These are phyloP conservation scores for Dryas integrifolia DNA, from an alignment of 331 rosid species.

Conservation along the genomic window DNA sequence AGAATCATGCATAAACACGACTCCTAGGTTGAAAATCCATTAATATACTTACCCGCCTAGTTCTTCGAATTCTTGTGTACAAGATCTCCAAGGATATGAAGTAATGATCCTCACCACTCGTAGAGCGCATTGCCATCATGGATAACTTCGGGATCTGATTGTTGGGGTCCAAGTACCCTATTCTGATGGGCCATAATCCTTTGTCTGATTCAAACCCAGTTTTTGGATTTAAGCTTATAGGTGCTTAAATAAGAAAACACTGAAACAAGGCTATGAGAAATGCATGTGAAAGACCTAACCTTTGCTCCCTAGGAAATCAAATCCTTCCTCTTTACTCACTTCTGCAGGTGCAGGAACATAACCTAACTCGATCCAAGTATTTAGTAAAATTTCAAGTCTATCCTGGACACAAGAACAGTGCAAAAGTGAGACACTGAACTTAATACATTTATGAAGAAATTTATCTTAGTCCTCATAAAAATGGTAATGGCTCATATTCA, in stretches of 20 bases:
- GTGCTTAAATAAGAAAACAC: slow-evolving; percentile 10
- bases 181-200: slow-evolving; percentile 65
- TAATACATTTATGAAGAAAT: slow-evolving; percentile 4
- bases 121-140: slow-evolving; percentile 51
- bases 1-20: background rate
- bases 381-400: slow-evolving; percentile 81
- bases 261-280: slow-evolving; percentile 2
- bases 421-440: slow-evolving; percentile 19
- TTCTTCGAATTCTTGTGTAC: slow-evolving; percentile 38
- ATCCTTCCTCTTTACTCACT: slow-evolving; percentile 76
- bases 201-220: slow-evolving; percentile 47
- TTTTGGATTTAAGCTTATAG: slow-evolving; percentile 15
- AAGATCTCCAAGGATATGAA: slow-evolving; percentile 59
- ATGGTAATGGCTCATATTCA: background rate
- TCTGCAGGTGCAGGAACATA: slow-evolving; percentile 78
- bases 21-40: slow-evolving; percentile 6
- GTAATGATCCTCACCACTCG: slow-evolving; percentile 51
- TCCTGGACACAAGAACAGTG: slow-evolving; percentile 50
- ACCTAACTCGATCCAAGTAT: slow-evolving; percentile 72
- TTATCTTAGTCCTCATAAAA: background rate
- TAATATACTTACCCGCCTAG: slow-evolving; percentile 40
- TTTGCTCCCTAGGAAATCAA: slow-evolving; percentile 53
- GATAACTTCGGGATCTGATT: slow-evolving; percentile 61
- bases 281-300: slow-evolving; percentile 39
- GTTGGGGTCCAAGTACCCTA: slow-evolving; percentile 66